phyloP scores from a whole-genome alignment of 2,329 filamentous ascomycete species.

The Ciborinia camelliae region DNA sequence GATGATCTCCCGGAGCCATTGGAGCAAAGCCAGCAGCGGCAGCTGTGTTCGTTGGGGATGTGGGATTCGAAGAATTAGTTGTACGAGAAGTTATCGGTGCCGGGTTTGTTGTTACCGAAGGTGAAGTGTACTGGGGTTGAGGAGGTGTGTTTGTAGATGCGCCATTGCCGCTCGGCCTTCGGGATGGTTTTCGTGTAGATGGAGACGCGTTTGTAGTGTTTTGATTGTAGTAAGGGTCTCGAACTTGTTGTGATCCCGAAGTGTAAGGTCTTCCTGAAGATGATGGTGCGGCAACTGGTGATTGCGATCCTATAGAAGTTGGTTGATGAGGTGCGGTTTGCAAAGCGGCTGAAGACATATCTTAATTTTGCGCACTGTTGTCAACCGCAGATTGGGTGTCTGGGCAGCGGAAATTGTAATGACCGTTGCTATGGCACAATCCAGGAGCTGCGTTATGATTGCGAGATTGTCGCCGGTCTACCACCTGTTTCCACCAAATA shows the following conservation, averaged over 20 bases:
- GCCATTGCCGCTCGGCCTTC: conserved; percentile 51
- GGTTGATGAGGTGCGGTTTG: conserved; percentile 57
- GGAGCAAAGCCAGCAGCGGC: conserved; percentile 38
- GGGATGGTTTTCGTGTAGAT: conserved; percentile 51
- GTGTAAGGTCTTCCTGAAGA: conserved; percentile 51
- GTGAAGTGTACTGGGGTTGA: conserved; percentile 34
- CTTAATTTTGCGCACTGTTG: conserved; percentile 36
- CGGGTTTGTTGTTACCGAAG: conserved; percentile 26
- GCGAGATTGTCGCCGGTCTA: conserved; percentile 38
- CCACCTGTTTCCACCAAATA: conserved; percentile 42
- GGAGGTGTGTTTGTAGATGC: conserved; percentile 35
- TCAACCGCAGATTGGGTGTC: conserved; percentile 20
- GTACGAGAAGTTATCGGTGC: conserved; percentile 24
- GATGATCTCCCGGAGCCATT: conserved; percentile 46
- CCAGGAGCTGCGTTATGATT: conserved; percentile 5
- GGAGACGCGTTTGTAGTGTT: conserved; percentile 43
- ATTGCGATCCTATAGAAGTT: conserved; percentile 45
- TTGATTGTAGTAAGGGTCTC: conserved; percentile 52
- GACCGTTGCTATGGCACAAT: conserved; percentile 15
- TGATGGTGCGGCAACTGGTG: conserved; percentile 44
- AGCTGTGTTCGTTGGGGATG: conserved; percentile 44
- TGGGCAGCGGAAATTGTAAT: conserved; percentile 11
- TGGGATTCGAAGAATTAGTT: conserved; percentile 35
- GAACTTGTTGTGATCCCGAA: conserved; percentile 51
- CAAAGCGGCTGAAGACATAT: conserved; percentile 62